Evolutionary conservation across 768 basidiomycete species (phyloP), one percentile per base, ranked within the genome.

Genomic region (Boletus pseudopeckii): DNA sequence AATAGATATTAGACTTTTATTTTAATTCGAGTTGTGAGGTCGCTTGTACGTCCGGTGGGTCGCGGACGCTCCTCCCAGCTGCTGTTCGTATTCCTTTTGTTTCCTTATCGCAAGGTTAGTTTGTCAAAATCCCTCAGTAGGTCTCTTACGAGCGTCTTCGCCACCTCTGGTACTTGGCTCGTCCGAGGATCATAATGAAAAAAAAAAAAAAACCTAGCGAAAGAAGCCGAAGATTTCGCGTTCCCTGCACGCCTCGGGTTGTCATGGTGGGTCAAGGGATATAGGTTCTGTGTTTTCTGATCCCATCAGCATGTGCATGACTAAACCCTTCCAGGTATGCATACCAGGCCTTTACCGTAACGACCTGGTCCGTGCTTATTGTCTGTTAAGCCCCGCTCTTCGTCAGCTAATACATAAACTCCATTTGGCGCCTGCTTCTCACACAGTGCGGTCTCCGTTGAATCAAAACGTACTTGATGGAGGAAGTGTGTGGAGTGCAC

Each of bases 401-500:
- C 41, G 11, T 43, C 52, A 45, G 73, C 63, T 42, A 40, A 45
- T 22, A 17, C 32, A 34, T 14, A 45, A 55, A 37, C 64, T 54
- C 64, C 62, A 64, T 66, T 64, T 61, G 26, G 53, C 22, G 14
- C 37, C 38, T 50, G 26, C 24, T 62, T 61, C 53, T 60, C 61
- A 57, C 45, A 56, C 39, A 9, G 28, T 34, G n/a, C 54, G 18
- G 24, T 52, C 44, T 26, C 45, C 58, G 36, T 36, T 52, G 81
- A 85, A 83, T 58, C 84, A 85, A 60, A 83, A 80, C 84, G 84
- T 7, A 78, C 85, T 59, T 82, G n/a, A 37, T 18, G 17, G 9
- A 85, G 64, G 86, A 82, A 84, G 84, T 57, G 77, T 77, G n/a
- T 78, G 81, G 18, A 5, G 73, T 71, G 5, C 78, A 79, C 53